A percentile compares a stretch with the other conserved stretches of the same genome.
Evolutionary conservation across 176 grass and related monocot genomes (phyloP).

Genomic region (Musa itinerans): DNA sequence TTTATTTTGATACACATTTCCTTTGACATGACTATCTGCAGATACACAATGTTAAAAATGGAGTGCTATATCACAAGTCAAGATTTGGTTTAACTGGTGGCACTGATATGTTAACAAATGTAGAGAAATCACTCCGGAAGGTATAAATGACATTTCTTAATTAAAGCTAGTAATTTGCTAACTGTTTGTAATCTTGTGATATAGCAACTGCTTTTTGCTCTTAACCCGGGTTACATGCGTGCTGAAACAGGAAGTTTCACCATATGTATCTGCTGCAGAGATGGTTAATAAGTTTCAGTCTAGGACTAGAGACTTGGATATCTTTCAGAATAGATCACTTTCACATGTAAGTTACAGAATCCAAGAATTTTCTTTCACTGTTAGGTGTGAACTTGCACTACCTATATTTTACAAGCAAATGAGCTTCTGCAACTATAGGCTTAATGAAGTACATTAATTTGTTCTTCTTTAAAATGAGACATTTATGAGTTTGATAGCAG

Average conservation of each 20-base stretch:
- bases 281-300: conserved; percentile 84
- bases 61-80: conserved; percentile 60
- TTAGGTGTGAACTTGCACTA: not conserved
- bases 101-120: conserved; percentile 24
- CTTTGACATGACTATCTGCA: conserved; percentile 13
- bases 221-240: conserved; percentile 6
- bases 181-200: not conserved
- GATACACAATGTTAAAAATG: conserved; percentile 75
- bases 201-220: conserved; percentile 6
- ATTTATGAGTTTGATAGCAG: too few species aligned
- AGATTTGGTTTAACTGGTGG: conserved; percentile 28
- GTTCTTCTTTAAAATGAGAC: not conserved
- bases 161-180: not conserved
- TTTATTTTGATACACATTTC: not conserved
- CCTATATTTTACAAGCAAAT: not conserved
- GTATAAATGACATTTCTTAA: conserved; percentile 10
- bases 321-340: conserved; percentile 31
- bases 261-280: conserved; percentile 72
- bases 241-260: conserved; percentile 37
- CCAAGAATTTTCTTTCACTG: not conserved
- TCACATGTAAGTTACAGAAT: conserved; percentile 40
- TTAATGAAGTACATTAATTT: not conserved
- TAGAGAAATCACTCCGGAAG: conserved; percentile 30
- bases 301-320: conserved; percentile 50
- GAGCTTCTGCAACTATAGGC: not conserved